phyloP scores from a whole-genome alignment of 257 asterid genomes.

The Rubia yunnanensis region DNA sequence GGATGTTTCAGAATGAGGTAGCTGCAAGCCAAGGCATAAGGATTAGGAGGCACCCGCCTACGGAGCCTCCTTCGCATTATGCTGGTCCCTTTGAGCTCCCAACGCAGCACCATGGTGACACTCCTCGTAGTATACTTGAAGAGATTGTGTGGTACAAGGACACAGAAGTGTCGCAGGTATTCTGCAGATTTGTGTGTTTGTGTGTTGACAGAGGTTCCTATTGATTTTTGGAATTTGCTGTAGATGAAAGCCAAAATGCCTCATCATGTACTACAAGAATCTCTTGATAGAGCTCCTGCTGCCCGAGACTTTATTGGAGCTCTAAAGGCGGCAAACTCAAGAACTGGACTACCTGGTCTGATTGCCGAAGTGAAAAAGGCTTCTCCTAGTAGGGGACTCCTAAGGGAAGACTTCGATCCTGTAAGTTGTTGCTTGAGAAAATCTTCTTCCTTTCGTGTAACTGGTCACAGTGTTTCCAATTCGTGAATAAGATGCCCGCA shows the following conservation, averaged over 20 bases:
- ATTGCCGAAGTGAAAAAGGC: conserved; percentile 97
- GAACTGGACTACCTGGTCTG: conserved; percentile 70
- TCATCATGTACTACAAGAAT: conserved; percentile 31
- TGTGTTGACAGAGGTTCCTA: neutral
- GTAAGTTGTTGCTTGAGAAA: conserved; percentile 31
- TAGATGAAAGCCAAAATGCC: conserved; percentile 68
- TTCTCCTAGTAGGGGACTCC: conserved; percentile 80
- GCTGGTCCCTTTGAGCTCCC: conserved; percentile 86
- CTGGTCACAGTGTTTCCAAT: neutral
- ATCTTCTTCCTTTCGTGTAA: neutral
- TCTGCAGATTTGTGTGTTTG: conserved; percentile 1
- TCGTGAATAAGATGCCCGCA: neutral
- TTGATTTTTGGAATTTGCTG: neutral
- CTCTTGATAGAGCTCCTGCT: conserved; percentile 48
- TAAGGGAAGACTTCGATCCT: conserved; percentile 81
- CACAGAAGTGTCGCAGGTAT: conserved; percentile 62
- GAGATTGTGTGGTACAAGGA: conserved; percentile 85
- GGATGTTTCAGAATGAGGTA: conserved; percentile 53
- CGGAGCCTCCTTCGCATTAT: conserved; percentile 71
- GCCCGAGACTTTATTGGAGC: conserved; percentile 74
- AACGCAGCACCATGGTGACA: conserved; percentile 66
- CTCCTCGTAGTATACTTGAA: conserved; percentile 70
- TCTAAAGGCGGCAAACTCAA: conserved; percentile 47
- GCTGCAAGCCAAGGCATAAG: conserved; percentile 73
- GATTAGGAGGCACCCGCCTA: conserved; percentile 67